Evolutionary conservation across 768 basidiomycete genomes (phyloP), one percentile per base, ranked within the genome.

Genomic region (Cubamyces lactineus): DNA sequence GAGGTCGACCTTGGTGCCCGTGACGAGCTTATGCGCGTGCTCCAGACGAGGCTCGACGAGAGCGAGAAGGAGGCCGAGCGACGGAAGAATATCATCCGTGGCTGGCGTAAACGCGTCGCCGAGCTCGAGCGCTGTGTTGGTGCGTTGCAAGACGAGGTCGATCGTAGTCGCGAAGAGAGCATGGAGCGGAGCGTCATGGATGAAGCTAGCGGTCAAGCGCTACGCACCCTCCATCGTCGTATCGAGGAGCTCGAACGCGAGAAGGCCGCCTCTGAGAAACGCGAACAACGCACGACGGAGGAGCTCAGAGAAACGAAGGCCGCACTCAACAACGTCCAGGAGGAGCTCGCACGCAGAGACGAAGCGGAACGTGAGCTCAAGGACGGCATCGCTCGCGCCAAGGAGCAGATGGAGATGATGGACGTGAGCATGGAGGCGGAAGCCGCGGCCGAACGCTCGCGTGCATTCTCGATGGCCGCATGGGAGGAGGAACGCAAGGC

Each of bases 161-260:
- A 98, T 63, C 80, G 84, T 7, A 89, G 89, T 45, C 81, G 94
- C 42, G 86, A 91, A 66, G 91, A 92, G 69, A 91, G 88, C 68
- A 77, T 93, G 73, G 89, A 91, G 62, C 78, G 87, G 19, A 91
- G 92, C 64, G 76, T 96, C 42, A 95, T 96, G 81, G 90, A 91
- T 68, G 88, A 87, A 65, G 88, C 91, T 1, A 91, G 89, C 61
- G 82, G 88, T 2, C 86, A 87, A 73, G 92, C 88, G 30, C 77
- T 98, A 69, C 80, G 91, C 47, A 86, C 86, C 75, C 80, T 97
- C 46, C 92, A 98, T 69, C 75, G 82, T 5, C 88, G 91, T 70
- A 93, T 98, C 64, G 82, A 84, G 8, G 80, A 83, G n/a, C 78
- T 96, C 40, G 88, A 92, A 68, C 76, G 83, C 45, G 90, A 91